Base-by-base conservation (phyloP, 2,329 filamentous ascomycete species). In the Exophiala sp. region DNA sequence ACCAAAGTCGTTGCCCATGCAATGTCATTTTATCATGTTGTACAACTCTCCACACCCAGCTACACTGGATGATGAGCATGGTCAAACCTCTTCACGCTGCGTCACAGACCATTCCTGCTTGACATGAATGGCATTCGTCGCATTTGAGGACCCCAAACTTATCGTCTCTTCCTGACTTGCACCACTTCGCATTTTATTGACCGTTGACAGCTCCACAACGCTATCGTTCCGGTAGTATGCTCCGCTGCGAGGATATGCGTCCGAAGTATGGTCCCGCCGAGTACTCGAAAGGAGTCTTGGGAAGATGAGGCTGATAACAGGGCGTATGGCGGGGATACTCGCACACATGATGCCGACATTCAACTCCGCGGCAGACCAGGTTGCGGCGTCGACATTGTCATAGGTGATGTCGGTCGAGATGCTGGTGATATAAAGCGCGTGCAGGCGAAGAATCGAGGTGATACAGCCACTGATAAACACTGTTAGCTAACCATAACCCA, bases 361-460 rank as follows among this genome's bases (percentile, higher is more conserved):
- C 55, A 70, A 68, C 50, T 75, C 72, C 51, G 73, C 72, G 6
- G 71, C 65, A 7, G 71, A 72, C 72, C 72, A 75, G 58, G 75
- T 75, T 69, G 76, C 75, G 42, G 75, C 70, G 29, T 65, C 65
- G 34, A 68, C 61, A 33, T 70, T 71, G 43, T 65, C 67, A 59
- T 64, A 72, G 12, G 69, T 71, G 5, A 66, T 55, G 55, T 72
- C 69, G 9, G 50, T 40, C 16, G 68, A 68, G 14, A 61, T 65
- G 38, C 76, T 69, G 69, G 76, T 75, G 34, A 65, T 50, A 3
- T 72, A 74, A 52, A 77, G 71, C 36, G 70, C 75, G 20, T 72
- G 75, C 48, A 77, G 74, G 50, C 75, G 71, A 39, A 77, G 70
- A 50, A 77, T 75, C 5, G 73, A 75, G 10, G 74, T 75, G 35